Conservation (phyloP, 495 filamentous ascomycete species). For the Aspergillus haitiensis region DNA sequence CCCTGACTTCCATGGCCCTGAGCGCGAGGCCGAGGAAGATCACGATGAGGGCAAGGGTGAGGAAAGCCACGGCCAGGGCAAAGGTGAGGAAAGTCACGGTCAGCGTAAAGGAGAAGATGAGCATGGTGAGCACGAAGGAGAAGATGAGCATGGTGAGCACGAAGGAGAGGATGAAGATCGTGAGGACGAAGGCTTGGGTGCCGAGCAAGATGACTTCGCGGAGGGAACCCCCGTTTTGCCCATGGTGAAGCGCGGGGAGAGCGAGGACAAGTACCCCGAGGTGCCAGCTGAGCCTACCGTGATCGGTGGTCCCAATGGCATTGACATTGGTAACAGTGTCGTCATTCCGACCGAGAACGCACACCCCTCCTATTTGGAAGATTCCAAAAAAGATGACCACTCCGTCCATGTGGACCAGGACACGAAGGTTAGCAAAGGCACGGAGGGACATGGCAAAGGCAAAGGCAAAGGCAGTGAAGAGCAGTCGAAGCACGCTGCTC, state of each 20-base stretch:
- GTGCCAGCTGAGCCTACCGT: not conserved
- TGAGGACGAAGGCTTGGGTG: not conserved
- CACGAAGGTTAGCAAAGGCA: not conserved
- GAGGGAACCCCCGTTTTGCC: not conserved
- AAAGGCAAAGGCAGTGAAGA: constrained; percentile 2
- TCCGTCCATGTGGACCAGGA: constrained; percentile 7
- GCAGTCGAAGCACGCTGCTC: no score
- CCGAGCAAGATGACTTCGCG: no score
- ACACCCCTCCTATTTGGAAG: not conserved
- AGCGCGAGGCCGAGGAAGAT: no score
- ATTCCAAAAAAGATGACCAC: constrained; percentile 11
- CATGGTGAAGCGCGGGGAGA: not conserved
- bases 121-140: no score
- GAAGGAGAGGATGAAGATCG: not conserved
- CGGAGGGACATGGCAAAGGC: not conserved
- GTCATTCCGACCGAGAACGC: constrained; percentile 6
- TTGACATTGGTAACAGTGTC: constrained; percentile 11
- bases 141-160: not conserved
- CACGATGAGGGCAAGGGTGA: no score
- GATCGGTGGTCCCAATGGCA: constrained; percentile 1
- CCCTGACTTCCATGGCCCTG: not conserved
- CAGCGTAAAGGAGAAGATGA: not conserved
- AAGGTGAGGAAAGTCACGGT: no score
- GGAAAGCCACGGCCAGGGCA: no score
- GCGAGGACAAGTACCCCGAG: not conserved